A percentile compares a stretch with the other conserved stretches of the same genome.
Conservation (phyloP, 1,284 basidiomycete genomes). For the Ganoderma sp. region DNA sequence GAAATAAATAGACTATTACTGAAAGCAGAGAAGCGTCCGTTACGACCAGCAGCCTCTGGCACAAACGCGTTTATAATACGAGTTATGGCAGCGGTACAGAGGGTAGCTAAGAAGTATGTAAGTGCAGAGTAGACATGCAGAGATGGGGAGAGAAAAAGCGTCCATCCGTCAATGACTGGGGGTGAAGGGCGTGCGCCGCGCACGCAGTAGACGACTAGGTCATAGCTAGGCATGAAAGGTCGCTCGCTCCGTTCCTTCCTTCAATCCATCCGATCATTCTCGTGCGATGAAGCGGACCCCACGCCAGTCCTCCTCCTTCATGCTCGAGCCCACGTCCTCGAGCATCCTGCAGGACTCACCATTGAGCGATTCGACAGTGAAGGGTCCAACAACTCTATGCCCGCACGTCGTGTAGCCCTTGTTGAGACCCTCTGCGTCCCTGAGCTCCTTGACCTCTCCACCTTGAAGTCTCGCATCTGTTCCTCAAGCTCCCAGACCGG, state of each 20-base stretch:
- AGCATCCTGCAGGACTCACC: slow-evolving; percentile 20
- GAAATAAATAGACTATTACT: too few relatives aligned
- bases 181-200: background rate
- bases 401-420: slow-evolving; percentile 68
- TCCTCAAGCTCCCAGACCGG: slow-evolving; percentile 78
- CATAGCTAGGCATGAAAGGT: slow-evolving; percentile 1
- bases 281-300: slow-evolving; percentile 62
- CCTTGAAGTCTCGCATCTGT: slow-evolving; percentile 71
- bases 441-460: slow-evolving; percentile 66
- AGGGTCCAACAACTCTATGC: slow-evolving; percentile 44
- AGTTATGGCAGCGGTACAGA: too few relatives aligned
- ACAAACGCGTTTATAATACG: too few relatives aligned
- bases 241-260: too few relatives aligned
- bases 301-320: slow-evolving; percentile 53
- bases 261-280: slow-evolving; percentile 36
- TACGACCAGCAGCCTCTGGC: too few relatives aligned
- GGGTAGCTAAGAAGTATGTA: slow-evolving; percentile 10
- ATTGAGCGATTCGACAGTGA: background rate
- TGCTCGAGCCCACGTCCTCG: slow-evolving; percentile 32
- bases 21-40: too few relatives aligned
- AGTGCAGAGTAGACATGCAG: slow-evolving; percentile 1
- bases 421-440: slow-evolving; percentile 44
- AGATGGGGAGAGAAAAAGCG: slow-evolving; percentile 3
- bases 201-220: slow-evolving; percentile 11
- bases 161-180: too few relatives aligned